Evolutionary conservation across 192 early-diverging fungal species (phyloP), one percentile per base, ranked within the genome.

Genomic region (Gigaspora rosea): DNA sequence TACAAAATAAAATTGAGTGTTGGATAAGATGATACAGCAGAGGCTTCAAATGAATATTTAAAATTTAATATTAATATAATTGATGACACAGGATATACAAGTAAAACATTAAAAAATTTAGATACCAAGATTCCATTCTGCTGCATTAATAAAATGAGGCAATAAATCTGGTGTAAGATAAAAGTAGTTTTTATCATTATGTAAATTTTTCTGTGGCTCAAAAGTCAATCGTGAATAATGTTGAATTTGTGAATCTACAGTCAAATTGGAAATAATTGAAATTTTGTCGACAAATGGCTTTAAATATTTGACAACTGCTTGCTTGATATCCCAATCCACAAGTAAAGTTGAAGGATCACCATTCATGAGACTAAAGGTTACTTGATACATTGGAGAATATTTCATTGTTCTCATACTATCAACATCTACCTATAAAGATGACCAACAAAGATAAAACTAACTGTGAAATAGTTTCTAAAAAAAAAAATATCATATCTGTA

Each of bases 1-100:
- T 95, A 99, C 3, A 96, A 80, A 27, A 98, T 85, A 82, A 98
- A 94, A 82, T 98, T 96, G 62, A 99, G 82, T 67, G 93, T 90
- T 7, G 96, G 93, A 27, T 89, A 82, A 1, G 87, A 87, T 0
- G 94, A 91, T 12, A 97, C 94, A 13, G 88, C 91, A 2, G 96
- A 97, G 13, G 95, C 97, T 83, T 41, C 41, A 41, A 27, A 27
- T 27, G 41, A 41, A 41, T 41, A 41, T 0, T 27, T 27, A 41
- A 3, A 41, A 6, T 41, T 41, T 41, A 41, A 41, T 41, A 41
- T 41, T 41, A 41, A 41, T 41, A 41, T 3, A 41, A 41, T 41
- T 41, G 41, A 7, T 41, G 41, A 7, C 41, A 7, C 41, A 27
- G 27, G 27, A 27, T 27, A 27, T 27, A 41, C 41, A 41, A 7